Evolutionary conservation across 2,329 filamentous ascomycete species (phyloP), one percentile per base, ranked within the genome.

Genomic region (Dothideomycetes sp.): DNA sequence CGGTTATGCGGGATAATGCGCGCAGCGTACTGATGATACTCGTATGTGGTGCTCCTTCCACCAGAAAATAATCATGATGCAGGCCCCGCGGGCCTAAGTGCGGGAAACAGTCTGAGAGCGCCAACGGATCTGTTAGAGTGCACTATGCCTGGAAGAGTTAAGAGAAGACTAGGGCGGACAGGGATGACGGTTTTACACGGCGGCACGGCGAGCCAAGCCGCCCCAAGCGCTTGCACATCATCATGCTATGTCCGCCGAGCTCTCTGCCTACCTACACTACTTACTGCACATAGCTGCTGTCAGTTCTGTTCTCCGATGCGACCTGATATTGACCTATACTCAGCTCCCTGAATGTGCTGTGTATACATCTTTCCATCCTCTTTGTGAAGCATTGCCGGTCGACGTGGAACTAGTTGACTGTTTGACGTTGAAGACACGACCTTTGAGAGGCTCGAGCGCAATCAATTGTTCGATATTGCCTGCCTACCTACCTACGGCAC

Each of bases 381-480:
- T n/a, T n/a, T n/a, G n/a, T n/a, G n/a, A n/a, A n/a, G n/a, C n/a
- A n/a, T n/a, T n/a, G n/a, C n/a, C n/a, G n/a, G n/a, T n/a, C n/a
- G n/a, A n/a, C n/a, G n/a, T n/a, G n/a, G n/a, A n/a, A n/a, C n/a
- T n/a, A n/a, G n/a, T n/a, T n/a, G n/a, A n/a, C n/a, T n/a, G n/a
- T n/a, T n/a, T n/a, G n/a, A n/a, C n/a, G n/a, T n/a, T n/a, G n/a
- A 11, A 24, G 22, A 24, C 37, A 20, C 32, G 37, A 33, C 37
- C 25, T n/a, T 40, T 16, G 16, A 12, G 11, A 19, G 20, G 37
- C 25, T 22, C 37, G 29, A 33, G 37, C 15, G 16, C 29, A 27
- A n/a, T n/a, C n/a, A n/a, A 31, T 33, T 33, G 37, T 40, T 29
- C 37, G 33, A 40, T 40, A 40, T 40, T 40, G 33, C 28, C 37